These are phyloP conservation scores for Ceratocystis papillata DNA, from an alignment of 2,329 filamentous ascomycete species.

Conservation along the genomic window DNA sequence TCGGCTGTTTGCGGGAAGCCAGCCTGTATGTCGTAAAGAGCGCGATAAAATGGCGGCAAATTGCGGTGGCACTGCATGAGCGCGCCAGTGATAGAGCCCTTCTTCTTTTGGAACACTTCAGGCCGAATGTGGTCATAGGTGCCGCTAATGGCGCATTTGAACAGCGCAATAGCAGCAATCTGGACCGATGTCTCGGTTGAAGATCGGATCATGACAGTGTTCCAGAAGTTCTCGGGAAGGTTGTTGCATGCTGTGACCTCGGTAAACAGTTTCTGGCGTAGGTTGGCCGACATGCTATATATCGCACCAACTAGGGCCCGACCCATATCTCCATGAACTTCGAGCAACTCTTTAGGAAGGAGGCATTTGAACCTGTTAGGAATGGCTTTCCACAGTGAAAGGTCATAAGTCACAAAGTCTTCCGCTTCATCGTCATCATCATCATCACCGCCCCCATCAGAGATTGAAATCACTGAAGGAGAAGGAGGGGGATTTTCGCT, in stretches of 20 bases:
- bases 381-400: conserved; percentile 19
- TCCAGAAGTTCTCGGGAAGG: conserved; percentile 9
- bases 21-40: conserved; percentile 15
- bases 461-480: conserved; percentile 27
- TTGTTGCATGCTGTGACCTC: conserved; percentile 11
- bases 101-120: conserved; percentile 2
- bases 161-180: conserved; percentile 17
- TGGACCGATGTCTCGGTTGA: conserved; percentile 5
- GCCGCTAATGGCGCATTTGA: background rate
- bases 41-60: conserved; percentile 1
- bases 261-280: conserved; percentile 14
- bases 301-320: conserved; percentile 14
- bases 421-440: conserved; percentile 27
- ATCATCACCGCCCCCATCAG: conserved; percentile 26
- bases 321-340: conserved; percentile 12
- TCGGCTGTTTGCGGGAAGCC: conserved; percentile 19
- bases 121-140: background rate
- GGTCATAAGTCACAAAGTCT: conserved; percentile 15
- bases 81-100: conserved; percentile 5
- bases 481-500: conserved; percentile 11
- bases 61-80: background rate
- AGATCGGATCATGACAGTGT: conserved; percentile 1
- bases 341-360: background rate
- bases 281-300: conserved; percentile 12
- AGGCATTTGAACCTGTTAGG: conserved; percentile 15